Evolutionary conservation across 768 basidiomycete genomes (phyloP), one percentile per base, ranked within the genome.

Genomic region (Vararia minispora): DNA sequence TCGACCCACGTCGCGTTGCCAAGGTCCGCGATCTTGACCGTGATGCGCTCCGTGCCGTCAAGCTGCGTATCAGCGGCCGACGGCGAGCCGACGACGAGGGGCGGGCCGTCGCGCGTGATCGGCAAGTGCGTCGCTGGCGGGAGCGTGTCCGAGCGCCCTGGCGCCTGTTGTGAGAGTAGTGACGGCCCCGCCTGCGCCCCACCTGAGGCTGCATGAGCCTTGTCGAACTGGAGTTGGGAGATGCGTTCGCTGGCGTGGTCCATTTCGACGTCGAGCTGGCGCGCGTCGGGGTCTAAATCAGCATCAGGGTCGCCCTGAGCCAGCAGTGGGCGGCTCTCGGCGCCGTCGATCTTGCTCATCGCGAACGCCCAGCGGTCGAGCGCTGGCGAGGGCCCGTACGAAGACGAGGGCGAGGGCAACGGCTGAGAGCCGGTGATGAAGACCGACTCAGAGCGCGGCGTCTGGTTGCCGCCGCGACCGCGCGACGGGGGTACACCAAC

Each of bases 21-120:
- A 37, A 99, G 62, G 71, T 99, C 95, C 22, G 94, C 95, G 54
- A 99, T 98, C 71, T 98, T 97, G 37, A 99, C 95, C 5, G 91
- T 97, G 45, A 98, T 95, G 56, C 76, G 75, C 53, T 86, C 52
- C 39, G 50, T 44, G 13, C 56, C 58, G 36, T 65, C 64, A 20
- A 57, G 56, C n/a, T n/a, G n/a, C 33, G 52, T 50, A 16, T 46
- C 49, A 21, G 49, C 33, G 7, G 49, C 46, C 30, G 51, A 29
- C 20, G 48, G 37, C 18, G 46, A 20, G 20, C 37, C 39, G 26
- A 44, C 31, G 12, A 44, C 33, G 30, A 30, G 35, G 38, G 49
- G 46, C 14, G 41, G 42, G 13, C 42, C 48, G 30, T 55, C 46
- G 29, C 46, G 39, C 17, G 57, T 58, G 21, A 52, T 54, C 27